A percentile compares a stretch with the other conserved stretches of the same genome.
Evolutionary conservation across 257 asterid genomes (phyloP).

Genomic region (Nicotiana undulata): DNA sequence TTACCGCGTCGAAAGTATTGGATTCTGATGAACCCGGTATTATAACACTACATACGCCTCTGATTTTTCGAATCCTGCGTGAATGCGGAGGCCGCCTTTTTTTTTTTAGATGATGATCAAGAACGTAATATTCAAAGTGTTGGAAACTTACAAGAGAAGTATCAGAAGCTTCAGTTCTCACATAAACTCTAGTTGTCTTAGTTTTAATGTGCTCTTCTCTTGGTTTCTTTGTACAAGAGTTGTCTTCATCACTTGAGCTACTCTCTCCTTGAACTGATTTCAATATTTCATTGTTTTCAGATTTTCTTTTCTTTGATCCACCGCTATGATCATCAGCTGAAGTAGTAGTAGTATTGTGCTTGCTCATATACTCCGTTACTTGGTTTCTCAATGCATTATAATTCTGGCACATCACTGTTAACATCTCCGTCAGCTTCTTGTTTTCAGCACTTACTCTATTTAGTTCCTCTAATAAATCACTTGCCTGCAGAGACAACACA

Average conservation of each 20-base stretch:
- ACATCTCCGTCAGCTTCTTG: slow-evolving; percentile 63
- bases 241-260: slow-evolving; percentile 77
- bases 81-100: no score
- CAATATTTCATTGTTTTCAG: slow-evolving; percentile 26
- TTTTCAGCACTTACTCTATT: slow-evolving; percentile 70
- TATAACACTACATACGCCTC: no score
- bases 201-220: slow-evolving; percentile 48
- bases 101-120: no score
- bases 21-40: no score
- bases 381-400: slow-evolving; percentile 52
- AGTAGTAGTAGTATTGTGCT: slow-evolving; percentile 9
- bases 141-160: slow-evolving; percentile 68
- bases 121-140: background rate
- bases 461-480: slow-evolving; percentile 67
- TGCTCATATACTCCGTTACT: slow-evolving; percentile 42
- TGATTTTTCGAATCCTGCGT: no score
- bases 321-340: background rate
- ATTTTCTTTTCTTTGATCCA: slow-evolving; percentile 55
- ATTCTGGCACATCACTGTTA: slow-evolving; percentile 70
- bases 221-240: slow-evolving; percentile 45
- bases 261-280: slow-evolving; percentile 31
- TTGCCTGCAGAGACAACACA: slow-evolving; percentile 23
- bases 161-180: slow-evolving; percentile 70
- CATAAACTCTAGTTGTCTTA: slow-evolving; percentile 43
- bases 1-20: no score